Evolutionary conservation across 2,329 filamentous ascomycete genomes (phyloP).

Genomic region (Onygena corvina): DNA sequence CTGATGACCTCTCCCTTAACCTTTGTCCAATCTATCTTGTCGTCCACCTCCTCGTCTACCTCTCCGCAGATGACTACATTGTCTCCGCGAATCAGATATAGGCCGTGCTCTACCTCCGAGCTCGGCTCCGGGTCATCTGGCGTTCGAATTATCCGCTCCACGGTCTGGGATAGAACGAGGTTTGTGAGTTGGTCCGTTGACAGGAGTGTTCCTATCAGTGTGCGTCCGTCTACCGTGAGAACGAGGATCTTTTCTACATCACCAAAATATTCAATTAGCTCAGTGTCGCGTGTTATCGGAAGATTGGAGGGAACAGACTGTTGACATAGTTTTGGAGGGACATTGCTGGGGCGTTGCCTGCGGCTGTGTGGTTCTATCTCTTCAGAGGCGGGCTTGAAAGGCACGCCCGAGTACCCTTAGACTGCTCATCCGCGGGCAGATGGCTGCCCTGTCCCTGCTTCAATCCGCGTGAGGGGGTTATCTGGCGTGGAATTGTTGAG

Average conservation of each 20-base stretch:
- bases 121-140: slow-evolving; percentile 72
- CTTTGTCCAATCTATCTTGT: slow-evolving; percentile 82
- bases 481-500: neutral
- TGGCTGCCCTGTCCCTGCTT: neutral
- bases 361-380: neutral
- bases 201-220: slow-evolving; percentile 66
- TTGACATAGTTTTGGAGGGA: slow-evolving; percentile 44
- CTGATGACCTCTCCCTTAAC: slow-evolving; percentile 77
- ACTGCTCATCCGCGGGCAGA: neutral
- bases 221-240: slow-evolving; percentile 84
- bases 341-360: slow-evolving; percentile 28
- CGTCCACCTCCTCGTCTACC: slow-evolving; percentile 79
- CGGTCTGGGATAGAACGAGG: slow-evolving; percentile 67
- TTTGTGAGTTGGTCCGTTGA: slow-evolving; percentile 89
- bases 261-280: neutral
- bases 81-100: slow-evolving; percentile 88
- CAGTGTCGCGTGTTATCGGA: neutral
- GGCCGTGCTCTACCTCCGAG: slow-evolving; percentile 65
- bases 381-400: neutral
- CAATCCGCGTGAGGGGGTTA: neutral
- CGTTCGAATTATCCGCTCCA: slow-evolving; percentile 82
- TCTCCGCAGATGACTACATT: slow-evolving; percentile 85
- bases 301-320: slow-evolving; percentile 26
- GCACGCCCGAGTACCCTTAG: neutral
- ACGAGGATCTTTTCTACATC: slow-evolving; percentile 74